phyloP scores from a whole-genome alignment of 2,329 filamentous ascomycete genomes.

The Phialemonium atrogriseum region DNA sequence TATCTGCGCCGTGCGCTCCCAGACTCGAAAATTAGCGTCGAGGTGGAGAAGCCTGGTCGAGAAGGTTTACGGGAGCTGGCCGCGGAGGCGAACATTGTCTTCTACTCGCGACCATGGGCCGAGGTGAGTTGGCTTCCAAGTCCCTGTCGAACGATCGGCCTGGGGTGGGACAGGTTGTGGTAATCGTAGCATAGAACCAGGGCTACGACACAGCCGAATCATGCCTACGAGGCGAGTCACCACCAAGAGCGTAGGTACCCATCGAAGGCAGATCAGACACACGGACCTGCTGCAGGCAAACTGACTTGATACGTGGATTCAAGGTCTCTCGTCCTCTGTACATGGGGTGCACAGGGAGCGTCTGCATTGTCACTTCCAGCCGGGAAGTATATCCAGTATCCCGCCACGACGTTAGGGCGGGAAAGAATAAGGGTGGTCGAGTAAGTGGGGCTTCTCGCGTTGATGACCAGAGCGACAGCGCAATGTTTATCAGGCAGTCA shows the following conservation, averaged over 20 bases:
- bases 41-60: slow-evolving; percentile 62
- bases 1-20: slow-evolving; percentile 40
- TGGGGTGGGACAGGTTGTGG: slow-evolving; percentile 1
- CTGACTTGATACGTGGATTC: slow-evolving; percentile 8
- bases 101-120: slow-evolving; percentile 65
- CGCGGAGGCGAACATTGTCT: slow-evolving; percentile 58
- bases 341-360: slow-evolving; percentile 38
- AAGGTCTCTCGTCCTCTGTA: slow-evolving; percentile 32
- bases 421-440: slow-evolving; percentile 43
- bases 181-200: slow-evolving; percentile 14
- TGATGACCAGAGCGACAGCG: background rate
- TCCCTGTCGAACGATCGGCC: background rate
- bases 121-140: slow-evolving; percentile 38
- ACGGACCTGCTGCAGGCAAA: too few species aligned
- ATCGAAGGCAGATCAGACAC: too few species aligned
- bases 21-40: slow-evolving; percentile 52
- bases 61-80: slow-evolving; percentile 51
- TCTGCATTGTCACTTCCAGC: slow-evolving; percentile 31
- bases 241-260: slow-evolving; percentile 34
- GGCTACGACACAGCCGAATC: slow-evolving; percentile 31
- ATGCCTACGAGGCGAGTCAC: slow-evolving; percentile 39
- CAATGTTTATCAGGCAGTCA: background rate
- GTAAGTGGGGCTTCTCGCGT: slow-evolving; percentile 34
- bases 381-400: slow-evolving; percentile 28
- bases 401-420: slow-evolving; percentile 27